Evolutionary conservation across 352 stramenopile species (phyloP), one percentile per base, ranked within the genome.

Genomic region (Phytophthora lateralis): DNA sequence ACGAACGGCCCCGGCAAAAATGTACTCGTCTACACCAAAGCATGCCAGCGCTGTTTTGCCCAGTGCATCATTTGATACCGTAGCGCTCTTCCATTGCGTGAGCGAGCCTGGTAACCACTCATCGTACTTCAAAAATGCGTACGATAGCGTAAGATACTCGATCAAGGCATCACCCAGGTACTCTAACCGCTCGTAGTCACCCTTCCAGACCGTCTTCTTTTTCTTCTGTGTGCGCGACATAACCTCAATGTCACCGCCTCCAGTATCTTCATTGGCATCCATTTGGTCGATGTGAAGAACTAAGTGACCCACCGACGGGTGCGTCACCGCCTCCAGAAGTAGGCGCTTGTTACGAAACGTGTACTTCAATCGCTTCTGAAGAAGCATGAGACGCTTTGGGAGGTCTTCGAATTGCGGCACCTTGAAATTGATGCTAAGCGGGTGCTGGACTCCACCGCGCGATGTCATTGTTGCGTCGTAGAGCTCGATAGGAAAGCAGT

Each of bases 91-190:
- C 87, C 87, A 95, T 42, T 90, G 78, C 14, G 87, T 79, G 6
- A 95, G 65, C 11, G 85, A 88, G 7, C 87, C 83, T 2, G 85
- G 87, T n/a, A 90, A 65, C 87, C 87, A 95, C 52, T 68, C 75
- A 27, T 78, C 73, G 51, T 92, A 87, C 50, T 51, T 78, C 44
- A 90, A 54, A 54, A 86, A 92, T 1, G 84, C 87, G 55, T 96
- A 94, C 12, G 88, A 89, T 12, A 96, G 73, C 37, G 89, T 94
- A 38, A 97, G 58, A 55, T 95, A 97, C 61, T 96, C 89, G 48
- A 97, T 93, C 45, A 97, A 73, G 9, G 89, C 89, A 49, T 97
- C 89, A 8, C 89, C 89, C 15, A 97, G 64, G 52, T 95, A 97
- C 60, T 97, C 89, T 7, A 97, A 57, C 5, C 89, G 86, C 62